These are phyloP conservation scores for Helotiales sp. DNA, from an alignment of 2,329 filamentous ascomycete species.

Conservation along the genomic window DNA sequence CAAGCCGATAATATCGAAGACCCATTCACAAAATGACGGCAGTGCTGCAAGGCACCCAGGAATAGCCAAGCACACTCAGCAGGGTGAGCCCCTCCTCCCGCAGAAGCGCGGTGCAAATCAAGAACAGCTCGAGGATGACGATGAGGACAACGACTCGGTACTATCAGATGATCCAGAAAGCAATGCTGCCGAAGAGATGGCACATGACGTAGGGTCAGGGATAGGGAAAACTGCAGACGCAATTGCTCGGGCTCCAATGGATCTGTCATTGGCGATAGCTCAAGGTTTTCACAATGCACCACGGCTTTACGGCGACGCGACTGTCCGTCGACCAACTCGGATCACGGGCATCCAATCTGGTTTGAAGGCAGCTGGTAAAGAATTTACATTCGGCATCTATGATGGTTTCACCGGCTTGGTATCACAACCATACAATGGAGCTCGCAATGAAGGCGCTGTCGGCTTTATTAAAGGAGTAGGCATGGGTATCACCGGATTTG, in stretches of 20 bases:
- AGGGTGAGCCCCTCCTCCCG: constrained; percentile 17
- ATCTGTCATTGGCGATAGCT: constrained; percentile 60
- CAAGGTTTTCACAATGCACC: constrained; percentile 71
- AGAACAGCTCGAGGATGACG: not conserved
- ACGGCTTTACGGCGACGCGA: constrained; percentile 68
- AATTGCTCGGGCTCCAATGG: constrained; percentile 51
- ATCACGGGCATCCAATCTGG: constrained; percentile 67
- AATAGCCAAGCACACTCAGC: constrained; percentile 19
- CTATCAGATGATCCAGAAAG: constrained; percentile 26
- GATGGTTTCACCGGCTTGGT: constrained; percentile 66
- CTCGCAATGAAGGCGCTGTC: constrained; percentile 52
- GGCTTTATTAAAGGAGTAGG: constrained; percentile 55
- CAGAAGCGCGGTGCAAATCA: constrained; percentile 1
- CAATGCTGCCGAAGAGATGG: constrained; percentile 27
- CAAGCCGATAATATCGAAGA: not conserved
- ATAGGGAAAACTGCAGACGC: constrained; percentile 31
- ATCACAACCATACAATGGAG: constrained; percentile 57
- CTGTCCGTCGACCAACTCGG: constrained; percentile 60
- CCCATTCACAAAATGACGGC: not conserved
- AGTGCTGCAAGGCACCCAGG: constrained; percentile 10
- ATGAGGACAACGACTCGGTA: constrained; percentile 19
- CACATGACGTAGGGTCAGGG: constrained; percentile 29
- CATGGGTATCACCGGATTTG: constrained; percentile 62
- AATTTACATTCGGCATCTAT: constrained; percentile 63
- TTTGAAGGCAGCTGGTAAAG: constrained; percentile 58